Conservation (phyloP, 2,329 filamentous ascomycete genomes). For the Ustulina deusta region DNA sequence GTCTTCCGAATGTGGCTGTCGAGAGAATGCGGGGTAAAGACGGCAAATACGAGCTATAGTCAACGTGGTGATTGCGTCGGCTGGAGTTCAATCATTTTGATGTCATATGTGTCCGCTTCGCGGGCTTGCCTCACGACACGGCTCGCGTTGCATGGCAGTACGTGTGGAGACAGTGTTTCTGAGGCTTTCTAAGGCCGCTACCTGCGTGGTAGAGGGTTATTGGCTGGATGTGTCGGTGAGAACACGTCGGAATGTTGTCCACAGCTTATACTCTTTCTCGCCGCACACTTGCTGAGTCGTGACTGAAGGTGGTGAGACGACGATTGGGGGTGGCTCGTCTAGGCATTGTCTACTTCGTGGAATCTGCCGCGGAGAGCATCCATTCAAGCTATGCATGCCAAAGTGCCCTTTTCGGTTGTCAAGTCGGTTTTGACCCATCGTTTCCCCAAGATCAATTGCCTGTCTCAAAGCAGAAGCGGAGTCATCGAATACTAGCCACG, state of each 20-base stretch:
- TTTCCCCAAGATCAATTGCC: background rate
- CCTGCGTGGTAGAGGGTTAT: background rate
- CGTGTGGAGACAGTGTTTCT: conserved; percentile 10
- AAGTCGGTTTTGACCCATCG: background rate
- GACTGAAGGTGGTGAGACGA: conserved; percentile 9
- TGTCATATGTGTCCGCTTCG: conserved; percentile 24
- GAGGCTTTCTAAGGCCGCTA: background rate
- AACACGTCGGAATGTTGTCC: background rate
- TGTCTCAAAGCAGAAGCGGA: background rate
- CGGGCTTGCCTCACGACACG: background rate
- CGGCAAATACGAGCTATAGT: conserved; percentile 20
- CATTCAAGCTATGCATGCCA: background rate
- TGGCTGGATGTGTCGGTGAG: background rate
- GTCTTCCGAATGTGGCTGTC: conserved; percentile 15
- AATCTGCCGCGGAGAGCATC: conserved; percentile 8
- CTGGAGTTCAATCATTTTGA: conserved; percentile 11
- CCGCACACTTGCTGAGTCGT: background rate
- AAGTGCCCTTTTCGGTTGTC: conserved; percentile 1
- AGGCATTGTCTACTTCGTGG: background rate
- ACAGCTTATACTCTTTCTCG: background rate
- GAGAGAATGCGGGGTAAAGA: conserved; percentile 14
- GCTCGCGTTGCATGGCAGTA: background rate
- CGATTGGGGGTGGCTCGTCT: background rate
- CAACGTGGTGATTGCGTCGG: conserved; percentile 21
- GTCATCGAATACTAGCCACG: background rate